Evolutionary conservation across 495 filamentous ascomycete genomes (phyloP), one percentile per base, ranked within the genome.

Genomic region (Neurospora sp.): DNA sequence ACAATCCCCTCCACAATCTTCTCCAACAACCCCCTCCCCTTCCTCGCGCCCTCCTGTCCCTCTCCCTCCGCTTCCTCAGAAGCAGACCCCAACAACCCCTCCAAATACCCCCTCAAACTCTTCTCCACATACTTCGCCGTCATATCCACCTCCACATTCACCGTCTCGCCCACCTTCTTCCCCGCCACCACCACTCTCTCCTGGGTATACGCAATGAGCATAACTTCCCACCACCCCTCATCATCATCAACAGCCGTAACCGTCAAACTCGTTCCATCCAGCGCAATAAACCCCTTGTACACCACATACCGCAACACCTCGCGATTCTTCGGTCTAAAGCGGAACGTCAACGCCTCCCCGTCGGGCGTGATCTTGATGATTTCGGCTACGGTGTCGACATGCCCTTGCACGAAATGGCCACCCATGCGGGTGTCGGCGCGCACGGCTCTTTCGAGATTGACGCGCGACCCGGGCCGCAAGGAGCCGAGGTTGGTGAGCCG

Each of bases 111-210:
- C 70, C 84, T 83, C 76, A 93, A 90, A 73, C 92, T 94, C 89
- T 98, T 99, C 89, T 98, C 96, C 23, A 98, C 94, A 80, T 98
- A 98, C 87, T 99, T 99, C 5, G 95, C 96, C 76, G 98, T 91
- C 86, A 97, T 94, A 82, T 99, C 96, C 70, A 98, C 97, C 86
- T 99, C 96, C 20, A 98, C 91, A 81, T 99, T 99, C 39, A 98
- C 94, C 70, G 88, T 86, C 7, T 97, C 94, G 2, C 96, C 94
- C n/a, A 85, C 82, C 81, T 86, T 85, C 87, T 99, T 98, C 12
- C 80, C 83, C 11, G 92, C 93, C 73, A 92, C 92, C 2, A 97
- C 93, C 41, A 98, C 89, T 81, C 91, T 90, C 83, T 94, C 94
- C 85, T 98, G 96, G 46, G 96, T 97, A 78, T 99, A 99, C n/a